phyloP scores from a whole-genome alignment of 331 rosid species.

The Phaseolus coccineus region DNA sequence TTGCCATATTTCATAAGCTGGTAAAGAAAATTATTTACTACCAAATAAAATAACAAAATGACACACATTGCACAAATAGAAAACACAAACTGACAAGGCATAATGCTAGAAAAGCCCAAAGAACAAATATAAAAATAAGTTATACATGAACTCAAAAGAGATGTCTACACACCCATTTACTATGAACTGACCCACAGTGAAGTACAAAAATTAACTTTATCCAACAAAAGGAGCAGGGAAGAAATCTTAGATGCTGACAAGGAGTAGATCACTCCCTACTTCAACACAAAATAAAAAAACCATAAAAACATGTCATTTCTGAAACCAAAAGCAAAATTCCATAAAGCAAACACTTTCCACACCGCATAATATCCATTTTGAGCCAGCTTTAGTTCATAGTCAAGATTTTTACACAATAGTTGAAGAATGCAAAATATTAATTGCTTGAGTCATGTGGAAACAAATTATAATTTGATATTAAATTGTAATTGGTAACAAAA shows the following conservation, averaged over 20 bases:
- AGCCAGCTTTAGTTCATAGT: conserved; percentile 17
- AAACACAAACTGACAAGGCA: conserved; percentile 18
- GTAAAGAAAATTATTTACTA: conserved; percentile 13
- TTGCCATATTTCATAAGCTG: conserved; percentile 96
- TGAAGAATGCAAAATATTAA: not conserved
- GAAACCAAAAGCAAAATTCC: conserved; percentile 6
- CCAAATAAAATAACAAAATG: conserved; percentile 31
- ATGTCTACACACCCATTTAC: not conserved
- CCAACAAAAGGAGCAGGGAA: not conserved
- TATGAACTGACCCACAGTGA: not conserved
- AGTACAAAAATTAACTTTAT: not conserved
- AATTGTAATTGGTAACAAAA: not conserved
- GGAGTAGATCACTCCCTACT: conserved; percentile 15
- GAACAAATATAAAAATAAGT: conserved; percentile 5
- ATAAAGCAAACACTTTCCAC: conserved; percentile 7
- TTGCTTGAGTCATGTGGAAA: not conserved
- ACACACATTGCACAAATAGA: conserved; percentile 34
- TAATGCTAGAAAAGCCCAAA: conserved; percentile 10
- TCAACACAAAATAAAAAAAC: conserved; percentile 11
- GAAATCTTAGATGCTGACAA: not conserved
- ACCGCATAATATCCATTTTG: conserved; percentile 14
- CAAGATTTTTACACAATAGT: not conserved
- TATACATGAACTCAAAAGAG: conserved; percentile 8
- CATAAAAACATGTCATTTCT: not conserved
- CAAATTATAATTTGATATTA: not conserved